These are phyloP conservation scores for Nitzschia inconspicua DNA, from an alignment of 108 stramenopile genomes.

Conservation along the genomic window DNA sequence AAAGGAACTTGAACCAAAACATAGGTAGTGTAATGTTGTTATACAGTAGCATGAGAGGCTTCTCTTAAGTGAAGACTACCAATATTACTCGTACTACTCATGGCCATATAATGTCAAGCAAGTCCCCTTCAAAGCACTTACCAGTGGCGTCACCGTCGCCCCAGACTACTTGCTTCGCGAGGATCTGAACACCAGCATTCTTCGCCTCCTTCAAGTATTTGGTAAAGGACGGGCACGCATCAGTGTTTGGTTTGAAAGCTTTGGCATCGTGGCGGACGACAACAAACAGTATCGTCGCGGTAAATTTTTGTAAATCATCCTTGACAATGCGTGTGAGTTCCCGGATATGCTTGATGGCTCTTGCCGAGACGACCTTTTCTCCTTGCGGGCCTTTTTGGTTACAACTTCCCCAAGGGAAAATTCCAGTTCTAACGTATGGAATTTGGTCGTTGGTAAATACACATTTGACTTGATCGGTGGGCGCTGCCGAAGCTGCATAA, in stretches of 20 bases:
- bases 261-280: constrained; percentile 51
- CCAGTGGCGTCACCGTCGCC: constrained; percentile 30
- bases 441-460: constrained; percentile 25
- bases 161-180: constrained; percentile 49
- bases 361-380: constrained; percentile 53
- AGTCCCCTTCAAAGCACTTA: constrained; percentile 32
- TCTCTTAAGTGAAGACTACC: no score
- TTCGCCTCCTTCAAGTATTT: constrained; percentile 40
- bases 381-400: constrained; percentile 62
- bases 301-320: constrained; percentile 10
- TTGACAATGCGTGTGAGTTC: constrained; percentile 37
- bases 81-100: no score
- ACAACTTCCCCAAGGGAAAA: constrained; percentile 61
- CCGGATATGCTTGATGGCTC: constrained; percentile 63
- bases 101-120: constrained; percentile 33
- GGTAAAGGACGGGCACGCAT: constrained; percentile 60
- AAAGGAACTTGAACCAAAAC: no score
- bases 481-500: constrained; percentile 15
- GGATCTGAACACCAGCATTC: constrained; percentile 39
- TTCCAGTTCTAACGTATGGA: constrained; percentile 42
- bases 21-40: no score
- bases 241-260: constrained; percentile 43
- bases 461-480: constrained; percentile 30
- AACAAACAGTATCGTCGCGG: constrained; percentile 47
- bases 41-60: no score